Conservation (phyloP, 1,139 yeast species). For the Geotrichum bryndzae region DNA sequence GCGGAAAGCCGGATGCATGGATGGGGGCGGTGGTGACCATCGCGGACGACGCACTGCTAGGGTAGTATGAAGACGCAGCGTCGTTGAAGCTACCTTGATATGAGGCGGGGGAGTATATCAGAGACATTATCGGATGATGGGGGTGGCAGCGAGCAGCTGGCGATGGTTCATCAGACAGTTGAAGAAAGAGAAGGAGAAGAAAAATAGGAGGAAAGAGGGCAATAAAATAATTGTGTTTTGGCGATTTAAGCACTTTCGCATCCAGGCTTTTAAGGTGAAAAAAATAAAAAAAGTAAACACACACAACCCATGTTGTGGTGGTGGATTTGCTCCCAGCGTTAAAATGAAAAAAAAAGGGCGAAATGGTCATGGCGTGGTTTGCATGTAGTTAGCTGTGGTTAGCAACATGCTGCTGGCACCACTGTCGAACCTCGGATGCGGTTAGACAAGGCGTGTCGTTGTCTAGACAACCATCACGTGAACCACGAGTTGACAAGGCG, state of each 20-base stretch:
- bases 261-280: not conserved
- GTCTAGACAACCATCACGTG: not conserved
- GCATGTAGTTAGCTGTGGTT: not conserved
- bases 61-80: not conserved
- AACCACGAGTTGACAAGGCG: not conserved
- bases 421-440: not conserved
- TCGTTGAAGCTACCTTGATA: not conserved
- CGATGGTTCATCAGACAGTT: not conserved
- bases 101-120: not conserved
- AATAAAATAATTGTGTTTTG: not conserved
- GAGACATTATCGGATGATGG: not conserved
- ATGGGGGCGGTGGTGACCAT: not conserved
- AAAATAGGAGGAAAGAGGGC: not conserved
- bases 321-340: not conserved
- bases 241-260: not conserved
- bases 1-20: conserved; percentile 4
- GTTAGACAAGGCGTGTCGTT: not conserved
- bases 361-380: not conserved
- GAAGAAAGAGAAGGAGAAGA: not conserved
- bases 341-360: not conserved
- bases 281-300: not conserved
- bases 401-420: not conserved
- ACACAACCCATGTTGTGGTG: not conserved
- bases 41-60: not conserved
- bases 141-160: not conserved